These are phyloP conservation scores for Nakazawaea molendinolei DNA, from an alignment of 805 yeast species.

Conservation along the genomic window DNA sequence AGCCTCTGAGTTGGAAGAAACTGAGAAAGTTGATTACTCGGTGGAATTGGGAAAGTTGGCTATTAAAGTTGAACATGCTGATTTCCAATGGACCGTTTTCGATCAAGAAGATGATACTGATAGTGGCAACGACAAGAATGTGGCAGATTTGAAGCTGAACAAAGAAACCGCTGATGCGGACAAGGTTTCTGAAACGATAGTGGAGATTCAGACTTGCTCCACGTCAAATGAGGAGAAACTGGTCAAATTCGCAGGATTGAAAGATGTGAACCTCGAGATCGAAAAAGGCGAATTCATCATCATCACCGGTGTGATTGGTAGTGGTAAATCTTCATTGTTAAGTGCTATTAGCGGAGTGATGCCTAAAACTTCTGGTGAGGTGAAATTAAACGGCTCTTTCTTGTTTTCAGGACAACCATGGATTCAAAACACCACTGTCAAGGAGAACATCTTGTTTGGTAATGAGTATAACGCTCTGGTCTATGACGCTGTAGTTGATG, in stretches of 20 bases:
- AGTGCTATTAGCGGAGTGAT: conserved; percentile 60
- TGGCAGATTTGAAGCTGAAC: conserved; percentile 66
- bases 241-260: conserved; percentile 36
- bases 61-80: too few species aligned
- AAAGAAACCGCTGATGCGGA: conserved; percentile 26
- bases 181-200: too few species aligned
- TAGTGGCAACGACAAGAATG: conserved; percentile 32
- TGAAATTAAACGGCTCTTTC: conserved; percentile 42
- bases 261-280: conserved; percentile 44
- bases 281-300: conserved; percentile 64
- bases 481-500: conserved; percentile 71
- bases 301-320: conserved; percentile 72
- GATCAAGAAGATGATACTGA: conserved; percentile 36
- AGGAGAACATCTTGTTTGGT: conserved; percentile 87
- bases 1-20: conserved; percentile 33
- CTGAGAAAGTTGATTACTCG: conserved; percentile 18
- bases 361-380: conserved; percentile 39
- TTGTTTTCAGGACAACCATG: conserved; percentile 64
- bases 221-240: conserved; percentile 54
- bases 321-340: conserved; percentile 64
- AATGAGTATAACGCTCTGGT: conserved; percentile 74
- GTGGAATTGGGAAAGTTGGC: conserved; percentile 1
- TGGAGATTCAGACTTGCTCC: conserved; percentile 13
- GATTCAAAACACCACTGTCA: conserved; percentile 93
- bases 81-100: conserved; percentile 1